Conservation (phyloP, 75 land plant species). For the Ceratopteris richardii region DNA sequence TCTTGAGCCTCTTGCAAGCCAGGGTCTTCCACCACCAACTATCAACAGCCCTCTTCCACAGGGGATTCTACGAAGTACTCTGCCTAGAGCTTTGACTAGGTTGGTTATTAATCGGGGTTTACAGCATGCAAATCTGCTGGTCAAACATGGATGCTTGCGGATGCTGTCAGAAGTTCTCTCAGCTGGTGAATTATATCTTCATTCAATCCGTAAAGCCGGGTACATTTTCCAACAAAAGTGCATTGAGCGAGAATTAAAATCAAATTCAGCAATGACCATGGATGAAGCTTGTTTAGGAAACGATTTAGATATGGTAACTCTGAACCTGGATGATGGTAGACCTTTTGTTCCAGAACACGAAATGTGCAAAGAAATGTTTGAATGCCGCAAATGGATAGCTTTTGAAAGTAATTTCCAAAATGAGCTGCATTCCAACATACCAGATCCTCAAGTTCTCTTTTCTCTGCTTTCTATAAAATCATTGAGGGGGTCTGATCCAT, state of each 20-base stretch:
- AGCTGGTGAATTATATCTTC: conserved; percentile 42
- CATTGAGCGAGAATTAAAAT: not conserved
- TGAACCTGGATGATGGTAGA: too few relatives aligned
- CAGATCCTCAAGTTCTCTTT: conserved; percentile 71
- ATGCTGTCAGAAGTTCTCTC: conserved; percentile 54
- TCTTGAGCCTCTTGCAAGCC: conserved; percentile 21
- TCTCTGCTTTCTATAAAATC: conserved; percentile 14
- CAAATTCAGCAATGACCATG: not conserved
- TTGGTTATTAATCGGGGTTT: conserved; percentile 64
- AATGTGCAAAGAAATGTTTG: not conserved
- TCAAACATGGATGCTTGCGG: conserved; percentile 72
- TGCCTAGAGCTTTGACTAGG: conserved; percentile 50
- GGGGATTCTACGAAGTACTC: conserved; percentile 45
- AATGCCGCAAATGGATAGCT: conserved; percentile 23
- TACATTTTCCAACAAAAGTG: not conserved
- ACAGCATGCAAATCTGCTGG: conserved; percentile 53
- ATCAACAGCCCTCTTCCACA: conserved; percentile 33
- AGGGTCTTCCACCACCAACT: conserved; percentile 26
- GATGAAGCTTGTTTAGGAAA: not conserved
- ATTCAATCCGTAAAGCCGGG: conserved; percentile 19
- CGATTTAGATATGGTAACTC: not conserved
- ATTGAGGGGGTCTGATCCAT: not conserved
- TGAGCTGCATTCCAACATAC: conserved; percentile 47
- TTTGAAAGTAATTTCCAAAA: conserved; percentile 53
- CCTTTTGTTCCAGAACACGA: too few relatives aligned